Evolutionary conservation across 306 rosid species (phyloP).

Genomic region (Carpinus viminea): DNA sequence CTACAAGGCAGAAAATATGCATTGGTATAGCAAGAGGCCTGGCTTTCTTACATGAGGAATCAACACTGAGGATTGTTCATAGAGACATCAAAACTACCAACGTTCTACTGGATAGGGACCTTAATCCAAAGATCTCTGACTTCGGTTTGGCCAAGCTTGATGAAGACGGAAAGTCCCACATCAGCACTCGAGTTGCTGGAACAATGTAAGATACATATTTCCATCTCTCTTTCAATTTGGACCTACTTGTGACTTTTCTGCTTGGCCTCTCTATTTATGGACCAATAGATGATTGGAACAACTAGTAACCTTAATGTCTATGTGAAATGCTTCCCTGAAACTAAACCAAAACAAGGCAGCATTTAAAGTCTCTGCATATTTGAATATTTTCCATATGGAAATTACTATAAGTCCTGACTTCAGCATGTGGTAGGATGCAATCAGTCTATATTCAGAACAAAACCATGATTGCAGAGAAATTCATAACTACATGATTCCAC

Average conservation of each 20-base stretch:
- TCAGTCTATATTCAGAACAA: not conserved
- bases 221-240: not conserved
- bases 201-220: slow-evolving; percentile 10
- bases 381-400: not conserved
- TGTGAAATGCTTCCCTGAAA: not conserved
- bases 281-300: not conserved
- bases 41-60: slow-evolving; percentile 64
- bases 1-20: slow-evolving; percentile 60
- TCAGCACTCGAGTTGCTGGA: slow-evolving; percentile 61
- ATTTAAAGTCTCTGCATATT: not conserved
- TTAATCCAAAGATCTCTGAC: slow-evolving; percentile 69
- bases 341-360: not conserved
- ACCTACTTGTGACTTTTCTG: not conserved
- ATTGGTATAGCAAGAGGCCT: slow-evolving; percentile 65
- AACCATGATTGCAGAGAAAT: not conserved
- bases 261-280: not conserved
- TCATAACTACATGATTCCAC: not conserved
- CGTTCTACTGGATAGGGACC: slow-evolving; percentile 49
- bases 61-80: slow-evolving; percentile 59
- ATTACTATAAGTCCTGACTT: not conserved
- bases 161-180: slow-evolving; percentile 58
- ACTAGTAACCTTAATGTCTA: not conserved
- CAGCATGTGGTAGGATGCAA: not conserved
- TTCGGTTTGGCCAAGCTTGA: slow-evolving; percentile 73
- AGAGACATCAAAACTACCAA: slow-evolving; percentile 70